phyloP scores from a whole-genome alignment of 768 basidiomycete species.

The Serendipita vermifera region DNA sequence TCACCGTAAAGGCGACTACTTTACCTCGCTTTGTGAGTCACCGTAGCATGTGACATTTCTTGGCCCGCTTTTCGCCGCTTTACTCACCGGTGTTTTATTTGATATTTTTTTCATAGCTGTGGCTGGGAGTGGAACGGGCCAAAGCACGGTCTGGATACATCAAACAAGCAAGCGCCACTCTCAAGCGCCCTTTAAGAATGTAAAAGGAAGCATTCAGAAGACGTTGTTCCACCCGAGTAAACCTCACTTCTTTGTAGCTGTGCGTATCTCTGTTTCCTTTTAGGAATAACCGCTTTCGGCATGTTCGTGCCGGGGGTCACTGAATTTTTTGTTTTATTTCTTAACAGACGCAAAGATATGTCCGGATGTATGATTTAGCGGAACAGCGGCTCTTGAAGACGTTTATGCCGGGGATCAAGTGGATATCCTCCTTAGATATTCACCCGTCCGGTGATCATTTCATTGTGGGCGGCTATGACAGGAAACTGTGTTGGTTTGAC shows the following conservation, averaged over 20 bases:
- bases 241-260: constrained; percentile 96
- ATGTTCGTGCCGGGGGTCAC: background rate
- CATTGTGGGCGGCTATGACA: constrained; percentile 95
- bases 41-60: background rate
- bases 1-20: constrained; percentile 91
- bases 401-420: constrained; percentile 85
- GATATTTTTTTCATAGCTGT: constrained; percentile 11
- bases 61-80: background rate
- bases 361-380: constrained; percentile 86
- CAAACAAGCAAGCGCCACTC: constrained; percentile 88
- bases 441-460: constrained; percentile 94
- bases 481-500: constrained; percentile 98
- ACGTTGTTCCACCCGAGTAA: constrained; percentile 91
- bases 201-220: constrained; percentile 79
- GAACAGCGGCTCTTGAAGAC: constrained; percentile 91
- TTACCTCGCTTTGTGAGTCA: constrained; percentile 84
- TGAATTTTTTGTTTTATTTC: constrained; percentile 14
- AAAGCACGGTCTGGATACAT: constrained; percentile 89
- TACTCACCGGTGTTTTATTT: background rate
- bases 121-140: constrained; percentile 50
- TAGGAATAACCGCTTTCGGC: background rate
- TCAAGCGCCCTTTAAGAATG: constrained; percentile 94
- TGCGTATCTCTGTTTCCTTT: constrained; percentile 32
- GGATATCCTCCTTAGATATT: constrained; percentile 96
- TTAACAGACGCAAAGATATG: constrained; percentile 83